A percentile compares a stretch with the other conserved stretches of the same genome.
phyloP scores from a whole-genome alignment of 225 moss, liverwort and hornwort species.

The Neckera pumila region DNA sequence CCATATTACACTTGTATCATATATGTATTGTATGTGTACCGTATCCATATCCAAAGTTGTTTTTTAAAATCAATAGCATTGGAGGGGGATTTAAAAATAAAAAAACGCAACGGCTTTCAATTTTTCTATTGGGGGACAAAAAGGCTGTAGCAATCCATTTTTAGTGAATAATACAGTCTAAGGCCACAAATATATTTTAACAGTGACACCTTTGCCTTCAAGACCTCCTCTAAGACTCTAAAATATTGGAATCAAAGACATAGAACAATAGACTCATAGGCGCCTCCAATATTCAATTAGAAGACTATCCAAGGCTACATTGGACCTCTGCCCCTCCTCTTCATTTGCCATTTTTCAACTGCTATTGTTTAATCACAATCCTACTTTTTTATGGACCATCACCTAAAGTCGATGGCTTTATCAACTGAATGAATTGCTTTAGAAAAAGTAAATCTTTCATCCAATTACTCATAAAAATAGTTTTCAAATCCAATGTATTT shows the following conservation, averaged over 20 bases:
- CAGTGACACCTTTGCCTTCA: accelerated
- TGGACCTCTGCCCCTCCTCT: accelerated
- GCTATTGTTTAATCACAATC: not conserved
- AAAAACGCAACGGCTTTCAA: no score
- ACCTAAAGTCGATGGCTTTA: not conserved
- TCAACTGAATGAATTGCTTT: not conserved
- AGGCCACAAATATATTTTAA: not conserved
- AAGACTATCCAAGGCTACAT: not conserved
- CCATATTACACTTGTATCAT: no score
- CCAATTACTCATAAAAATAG: not conserved
- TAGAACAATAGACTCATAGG: accelerated
- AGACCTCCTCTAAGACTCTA: no score
- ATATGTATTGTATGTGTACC: no score
- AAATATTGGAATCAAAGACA: not conserved
- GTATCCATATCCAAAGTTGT: no score
- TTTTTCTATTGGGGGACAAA: no score
- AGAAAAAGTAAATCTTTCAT: not conserved
- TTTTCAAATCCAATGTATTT: not conserved
- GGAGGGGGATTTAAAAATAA: no score
- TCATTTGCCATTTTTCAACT: not conserved
- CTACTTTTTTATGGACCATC: accelerated
- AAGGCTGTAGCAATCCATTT: no score
- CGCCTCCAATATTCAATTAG: accelerated
- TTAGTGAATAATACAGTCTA: no score
- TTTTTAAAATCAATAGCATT: no score